A percentile compares a stretch with the other conserved stretches of the same genome.
phyloP scores from a whole-genome alignment of 2,329 filamentous ascomycete species.

The Diaporthe humulicola region DNA sequence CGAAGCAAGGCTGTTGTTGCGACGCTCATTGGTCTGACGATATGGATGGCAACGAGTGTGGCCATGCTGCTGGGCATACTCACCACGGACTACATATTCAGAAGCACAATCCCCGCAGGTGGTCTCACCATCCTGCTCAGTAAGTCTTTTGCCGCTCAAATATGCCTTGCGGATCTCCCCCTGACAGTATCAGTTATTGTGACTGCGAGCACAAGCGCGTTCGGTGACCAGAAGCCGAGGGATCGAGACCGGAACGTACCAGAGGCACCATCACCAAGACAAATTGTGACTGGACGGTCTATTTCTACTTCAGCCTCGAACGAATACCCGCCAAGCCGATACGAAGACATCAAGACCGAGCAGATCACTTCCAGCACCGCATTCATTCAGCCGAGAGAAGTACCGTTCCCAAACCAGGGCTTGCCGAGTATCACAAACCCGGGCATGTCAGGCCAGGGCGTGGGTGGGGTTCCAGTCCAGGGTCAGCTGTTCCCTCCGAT shows the following conservation, averaged over 20 bases:
- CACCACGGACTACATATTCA: constrained; percentile 56
- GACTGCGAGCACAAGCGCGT: constrained; percentile 53
- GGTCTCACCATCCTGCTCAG: constrained; percentile 64
- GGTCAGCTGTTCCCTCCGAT: constrained; percentile 58
- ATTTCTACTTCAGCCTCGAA: constrained; percentile 57
- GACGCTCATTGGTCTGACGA: constrained; percentile 58
- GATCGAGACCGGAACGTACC: constrained; percentile 49
- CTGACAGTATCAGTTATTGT: constrained; percentile 51
- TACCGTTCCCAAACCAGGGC: constrained; percentile 42
- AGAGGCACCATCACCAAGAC: constrained; percentile 56
- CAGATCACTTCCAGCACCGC: constrained; percentile 53
- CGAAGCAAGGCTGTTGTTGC: constrained; percentile 58
- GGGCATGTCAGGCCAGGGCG: constrained; percentile 50
- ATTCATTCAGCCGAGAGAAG: constrained; percentile 52
- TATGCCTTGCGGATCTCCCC: neutral
- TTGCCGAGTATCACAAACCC: constrained; percentile 56
- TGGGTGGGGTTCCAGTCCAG: constrained; percentile 55
- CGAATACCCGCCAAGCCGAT: constrained; percentile 60
- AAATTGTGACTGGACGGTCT: constrained; percentile 53
- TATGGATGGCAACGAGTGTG: constrained; percentile 68
- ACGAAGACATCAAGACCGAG: constrained; percentile 62
- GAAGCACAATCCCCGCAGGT: constrained; percentile 64
- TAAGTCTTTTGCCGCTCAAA: constrained; percentile 48
- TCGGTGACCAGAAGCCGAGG: constrained; percentile 47
- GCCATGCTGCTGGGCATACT: constrained; percentile 63